Evolutionary conservation across 2,329 filamentous ascomycete species (phyloP).

Genomic region (Aquanectria penicillioides): DNA sequence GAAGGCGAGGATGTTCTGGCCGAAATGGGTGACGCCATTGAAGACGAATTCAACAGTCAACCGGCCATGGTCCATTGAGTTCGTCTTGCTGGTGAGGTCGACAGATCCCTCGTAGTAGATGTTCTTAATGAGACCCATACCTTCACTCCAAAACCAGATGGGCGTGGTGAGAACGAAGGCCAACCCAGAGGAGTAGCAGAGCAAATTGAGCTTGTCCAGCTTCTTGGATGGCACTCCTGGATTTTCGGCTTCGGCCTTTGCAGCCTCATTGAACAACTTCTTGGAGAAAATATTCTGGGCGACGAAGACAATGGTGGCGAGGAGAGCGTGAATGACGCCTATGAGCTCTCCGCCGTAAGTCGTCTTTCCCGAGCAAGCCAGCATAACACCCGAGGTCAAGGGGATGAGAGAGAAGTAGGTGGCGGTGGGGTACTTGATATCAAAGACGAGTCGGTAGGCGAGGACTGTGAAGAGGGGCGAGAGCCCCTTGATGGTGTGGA

Average conservation of each 20-base stretch:
- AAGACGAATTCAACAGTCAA: constrained; percentile 88
- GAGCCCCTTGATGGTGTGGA: constrained; percentile 98
- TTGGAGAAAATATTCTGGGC: constrained; percentile 99
- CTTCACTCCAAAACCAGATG: constrained; percentile 94
- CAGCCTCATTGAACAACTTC: constrained; percentile 94
- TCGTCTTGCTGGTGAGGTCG: constrained; percentile 64
- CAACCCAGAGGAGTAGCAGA: constrained; percentile 96
- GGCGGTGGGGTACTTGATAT: constrained; percentile 85
- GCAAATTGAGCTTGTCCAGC: constrained; percentile 93
- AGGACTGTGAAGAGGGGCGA: constrained; percentile 95
- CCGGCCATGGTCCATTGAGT: constrained; percentile 80
- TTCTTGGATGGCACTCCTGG: constrained; percentile 72
- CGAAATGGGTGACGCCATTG: constrained; percentile 97
- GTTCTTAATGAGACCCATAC: constrained; percentile 79
- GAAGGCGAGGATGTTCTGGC: constrained; percentile 95
- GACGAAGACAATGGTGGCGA: constrained; percentile 94
- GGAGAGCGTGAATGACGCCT: constrained; percentile 88
- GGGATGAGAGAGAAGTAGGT: constrained; percentile 93
- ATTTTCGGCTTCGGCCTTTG: constrained; percentile 82
- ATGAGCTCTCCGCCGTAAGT: constrained; percentile 85
- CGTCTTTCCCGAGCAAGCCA: constrained; percentile 89
- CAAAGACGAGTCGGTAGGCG: constrained; percentile 89
- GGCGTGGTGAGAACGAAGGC: constrained; percentile 89
- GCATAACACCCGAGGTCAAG: constrained; percentile 91
- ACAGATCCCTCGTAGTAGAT: constrained; percentile 85